Conservation (phyloP, 768 basidiomycete species). For the Ramaria sp. region DNA sequence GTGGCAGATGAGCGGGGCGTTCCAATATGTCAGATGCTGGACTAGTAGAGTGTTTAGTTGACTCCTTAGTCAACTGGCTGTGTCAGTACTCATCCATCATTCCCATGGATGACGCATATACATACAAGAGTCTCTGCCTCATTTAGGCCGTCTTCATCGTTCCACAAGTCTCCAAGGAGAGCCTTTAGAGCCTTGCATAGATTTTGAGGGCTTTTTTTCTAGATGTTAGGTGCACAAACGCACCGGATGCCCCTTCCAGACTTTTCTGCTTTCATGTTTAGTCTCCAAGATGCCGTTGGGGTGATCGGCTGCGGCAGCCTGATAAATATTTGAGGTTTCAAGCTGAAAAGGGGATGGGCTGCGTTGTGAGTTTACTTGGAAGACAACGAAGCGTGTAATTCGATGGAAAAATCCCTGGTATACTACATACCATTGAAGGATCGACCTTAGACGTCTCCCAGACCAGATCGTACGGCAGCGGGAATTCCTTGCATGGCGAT, state of each 20-base stretch:
- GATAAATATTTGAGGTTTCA: neutral
- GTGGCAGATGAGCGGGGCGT: no score
- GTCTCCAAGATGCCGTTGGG: neutral
- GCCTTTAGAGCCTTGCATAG: neutral
- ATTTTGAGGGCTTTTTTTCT: neutral
- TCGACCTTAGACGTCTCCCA: neutral
- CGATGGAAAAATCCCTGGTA: no score
- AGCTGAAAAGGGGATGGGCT: neutral
- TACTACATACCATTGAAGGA: no score
- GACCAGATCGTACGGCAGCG: neutral
- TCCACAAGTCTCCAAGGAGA: neutral
- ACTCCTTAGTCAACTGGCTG: no score
- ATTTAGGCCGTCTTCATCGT: neutral
- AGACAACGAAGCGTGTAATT: no score
- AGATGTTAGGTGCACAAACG: neutral
- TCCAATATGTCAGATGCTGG: no score
- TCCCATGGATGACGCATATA: neutral
- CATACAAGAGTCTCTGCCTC: neutral
- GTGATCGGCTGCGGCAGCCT: neutral
- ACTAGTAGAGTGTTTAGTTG: no score
- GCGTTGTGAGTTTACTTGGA: no score
- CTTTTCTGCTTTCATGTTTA: neutral
- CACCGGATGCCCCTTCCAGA: neutral
- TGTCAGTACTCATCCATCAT: no score
- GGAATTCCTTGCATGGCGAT: neutral